Evolutionary conservation across 2,329 filamentous ascomycete species (phyloP).

Genomic region (Chrysosphaeria jannelii): DNA sequence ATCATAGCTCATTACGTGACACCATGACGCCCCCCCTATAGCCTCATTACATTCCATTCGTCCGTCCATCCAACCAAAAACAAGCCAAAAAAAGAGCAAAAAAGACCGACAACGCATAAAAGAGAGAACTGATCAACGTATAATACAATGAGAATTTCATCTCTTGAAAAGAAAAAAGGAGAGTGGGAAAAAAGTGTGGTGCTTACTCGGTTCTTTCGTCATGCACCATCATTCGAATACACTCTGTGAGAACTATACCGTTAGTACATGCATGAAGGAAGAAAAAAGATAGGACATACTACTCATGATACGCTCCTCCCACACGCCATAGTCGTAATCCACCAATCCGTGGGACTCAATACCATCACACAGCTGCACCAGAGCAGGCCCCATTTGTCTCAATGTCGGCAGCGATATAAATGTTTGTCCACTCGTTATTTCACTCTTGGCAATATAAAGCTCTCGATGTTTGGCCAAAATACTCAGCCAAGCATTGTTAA

Average conservation of each 20-base stretch:
- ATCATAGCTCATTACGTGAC: too few species aligned
- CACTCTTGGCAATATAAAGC: constrained; percentile 25
- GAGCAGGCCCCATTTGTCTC: constrained; percentile 51
- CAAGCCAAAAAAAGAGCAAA: too few species aligned
- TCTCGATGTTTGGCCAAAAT: constrained; percentile 64
- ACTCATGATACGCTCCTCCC: constrained; percentile 71
- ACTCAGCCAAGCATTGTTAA: constrained; percentile 76
- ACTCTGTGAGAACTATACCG: constrained; percentile 1
- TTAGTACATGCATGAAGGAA: neutral
- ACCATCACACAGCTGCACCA: constrained; percentile 57
- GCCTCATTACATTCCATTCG: too few species aligned
- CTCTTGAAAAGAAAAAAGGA: too few species aligned
- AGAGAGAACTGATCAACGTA: too few species aligned
- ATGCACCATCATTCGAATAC: too few species aligned
- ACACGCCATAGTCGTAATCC: constrained; percentile 90
- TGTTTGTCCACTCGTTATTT: constrained; percentile 25
- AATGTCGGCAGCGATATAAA: constrained; percentile 39
- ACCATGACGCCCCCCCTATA: too few species aligned
- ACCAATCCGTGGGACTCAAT: constrained; percentile 82
- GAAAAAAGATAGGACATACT: constrained; percentile 21
- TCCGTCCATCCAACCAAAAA: too few species aligned
- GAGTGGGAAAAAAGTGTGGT: too few species aligned
- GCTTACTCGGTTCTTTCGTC: too few species aligned
- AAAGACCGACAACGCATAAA: too few species aligned
- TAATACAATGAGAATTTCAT: too few species aligned